phyloP scores from a whole-genome alignment of 179 eudicot genomes.

The Vitellaria paradoxa region DNA sequence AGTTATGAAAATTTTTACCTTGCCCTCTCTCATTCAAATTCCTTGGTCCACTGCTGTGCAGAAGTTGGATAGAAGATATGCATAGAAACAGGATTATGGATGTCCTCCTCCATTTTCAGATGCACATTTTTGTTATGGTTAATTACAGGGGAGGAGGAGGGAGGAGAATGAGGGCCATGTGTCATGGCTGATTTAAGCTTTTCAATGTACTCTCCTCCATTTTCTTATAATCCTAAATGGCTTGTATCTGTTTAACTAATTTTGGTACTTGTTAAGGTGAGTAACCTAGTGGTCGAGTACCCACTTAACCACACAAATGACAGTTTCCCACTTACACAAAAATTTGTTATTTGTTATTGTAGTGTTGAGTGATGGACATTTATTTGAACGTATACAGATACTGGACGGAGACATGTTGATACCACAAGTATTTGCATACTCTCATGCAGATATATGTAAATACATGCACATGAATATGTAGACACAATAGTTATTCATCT shows the following conservation, averaged over 20 bases:
- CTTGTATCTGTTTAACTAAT: not conserved
- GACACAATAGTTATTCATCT: too few relatives aligned
- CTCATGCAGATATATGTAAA: not conserved
- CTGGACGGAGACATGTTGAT: not conserved
- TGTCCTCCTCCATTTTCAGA: not conserved
- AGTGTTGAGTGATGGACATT: not conserved
- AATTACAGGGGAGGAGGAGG: not conserved
- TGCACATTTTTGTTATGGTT: not conserved
- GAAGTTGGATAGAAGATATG: not conserved
- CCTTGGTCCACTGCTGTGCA: not conserved
- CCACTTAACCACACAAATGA: not conserved
- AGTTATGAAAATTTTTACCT: too few relatives aligned
- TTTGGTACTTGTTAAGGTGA: not conserved
- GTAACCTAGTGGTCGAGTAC: not conserved
- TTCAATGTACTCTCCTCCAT: not conserved
- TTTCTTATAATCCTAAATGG: slow-evolving; percentile 1
- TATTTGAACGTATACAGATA: not conserved
- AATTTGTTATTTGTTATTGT: not conserved
- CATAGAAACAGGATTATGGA: not conserved
- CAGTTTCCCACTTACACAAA: not conserved
- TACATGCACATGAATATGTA: too few relatives aligned
- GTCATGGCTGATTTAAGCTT: not conserved
- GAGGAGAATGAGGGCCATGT: not conserved
- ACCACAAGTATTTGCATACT: too few relatives aligned
- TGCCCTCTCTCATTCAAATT: too few relatives aligned